A percentile compares a stretch with the other conserved stretches of the same genome.
Conservation (phyloP, 306 rosid species). For the Benincasa hispida region DNA sequence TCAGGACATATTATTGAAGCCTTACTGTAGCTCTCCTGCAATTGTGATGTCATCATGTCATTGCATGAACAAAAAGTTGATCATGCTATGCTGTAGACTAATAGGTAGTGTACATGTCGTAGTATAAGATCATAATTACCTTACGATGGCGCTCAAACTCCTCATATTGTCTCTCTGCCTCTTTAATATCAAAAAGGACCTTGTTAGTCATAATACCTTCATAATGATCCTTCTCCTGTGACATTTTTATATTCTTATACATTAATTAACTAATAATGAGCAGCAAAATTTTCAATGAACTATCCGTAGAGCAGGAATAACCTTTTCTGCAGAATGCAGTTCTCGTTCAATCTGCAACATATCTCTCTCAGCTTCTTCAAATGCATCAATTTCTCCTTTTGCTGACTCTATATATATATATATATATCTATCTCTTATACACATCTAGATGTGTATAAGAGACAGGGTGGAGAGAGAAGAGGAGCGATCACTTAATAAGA, state of each 20-base stretch:
- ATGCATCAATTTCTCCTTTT: conserved; percentile 47
- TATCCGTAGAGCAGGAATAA: conserved; percentile 10
- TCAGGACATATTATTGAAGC: conserved; percentile 70
- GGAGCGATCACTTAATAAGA: neutral
- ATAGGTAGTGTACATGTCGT: neutral
- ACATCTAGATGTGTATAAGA: no score
- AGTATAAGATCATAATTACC: conserved; percentile 16
- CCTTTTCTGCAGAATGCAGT: conserved; percentile 38
- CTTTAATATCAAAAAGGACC: conserved; percentile 39
- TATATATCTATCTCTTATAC: no score
- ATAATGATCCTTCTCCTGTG: conserved; percentile 59
- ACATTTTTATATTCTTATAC: neutral
- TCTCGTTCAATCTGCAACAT: conserved; percentile 44
- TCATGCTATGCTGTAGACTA: neutral
- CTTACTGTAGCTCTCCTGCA: conserved; percentile 54
- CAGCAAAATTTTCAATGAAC: neutral
- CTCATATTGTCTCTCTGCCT: conserved; percentile 36
- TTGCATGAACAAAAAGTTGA: conserved; percentile 3
- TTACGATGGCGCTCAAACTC: conserved; percentile 34
- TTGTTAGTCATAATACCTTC: conserved; percentile 51
- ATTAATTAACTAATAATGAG: neutral
- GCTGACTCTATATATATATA: conserved; percentile 40
- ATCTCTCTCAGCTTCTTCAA: conserved; percentile 53
- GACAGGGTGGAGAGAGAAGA: no score
- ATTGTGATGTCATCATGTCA: conserved; percentile 16